phyloP scores from a whole-genome alignment of 2,329 filamentous ascomycete genomes.

The Sporothrix curviconia region DNA sequence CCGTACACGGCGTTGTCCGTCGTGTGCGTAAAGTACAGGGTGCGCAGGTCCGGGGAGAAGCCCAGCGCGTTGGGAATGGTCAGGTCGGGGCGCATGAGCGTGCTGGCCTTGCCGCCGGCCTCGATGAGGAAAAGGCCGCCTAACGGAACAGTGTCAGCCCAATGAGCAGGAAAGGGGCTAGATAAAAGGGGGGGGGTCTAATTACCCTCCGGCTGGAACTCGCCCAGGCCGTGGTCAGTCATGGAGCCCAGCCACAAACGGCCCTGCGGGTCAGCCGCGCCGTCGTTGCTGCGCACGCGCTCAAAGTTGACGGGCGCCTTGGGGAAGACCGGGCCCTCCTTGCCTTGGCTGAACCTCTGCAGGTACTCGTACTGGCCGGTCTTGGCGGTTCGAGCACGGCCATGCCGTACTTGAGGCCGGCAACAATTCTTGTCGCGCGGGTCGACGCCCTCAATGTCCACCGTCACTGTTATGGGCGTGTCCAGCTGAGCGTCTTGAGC shows the following conservation, averaged over 20 bases:
- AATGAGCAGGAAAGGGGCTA: background rate
- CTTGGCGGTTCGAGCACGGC: constrained; percentile 63
- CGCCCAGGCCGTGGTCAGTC: constrained; percentile 61
- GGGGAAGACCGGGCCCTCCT: too few relatives aligned
- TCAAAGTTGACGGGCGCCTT: constrained; percentile 33
- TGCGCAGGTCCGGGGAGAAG: constrained; percentile 67
- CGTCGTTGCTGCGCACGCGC: constrained; percentile 69
- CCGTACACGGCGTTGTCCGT: constrained; percentile 62
- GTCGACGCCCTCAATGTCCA: constrained; percentile 65
- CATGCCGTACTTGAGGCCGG: constrained; percentile 75
- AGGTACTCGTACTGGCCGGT: constrained; percentile 50
- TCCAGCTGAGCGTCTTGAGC: constrained; percentile 53
- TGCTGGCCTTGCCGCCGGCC: constrained; percentile 47
- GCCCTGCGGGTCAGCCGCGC: constrained; percentile 70
- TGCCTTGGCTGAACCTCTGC: constrained; percentile 43
- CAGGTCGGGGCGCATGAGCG: constrained; percentile 55
- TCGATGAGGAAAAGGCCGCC: constrained; percentile 70
- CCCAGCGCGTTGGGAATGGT: constrained; percentile 80
- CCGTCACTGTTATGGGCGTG: constrained; percentile 59
- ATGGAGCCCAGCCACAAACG: constrained; percentile 82
- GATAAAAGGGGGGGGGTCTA: constrained; percentile 1
- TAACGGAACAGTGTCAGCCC: constrained; percentile 26
- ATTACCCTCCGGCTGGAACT: constrained; percentile 55
- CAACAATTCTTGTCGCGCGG: constrained; percentile 58
- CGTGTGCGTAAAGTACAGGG: constrained; percentile 79